Evolutionary conservation across 257 asterid species (phyloP), one percentile per base, ranked within the genome.

Genomic region (Solanum tacnaense): DNA sequence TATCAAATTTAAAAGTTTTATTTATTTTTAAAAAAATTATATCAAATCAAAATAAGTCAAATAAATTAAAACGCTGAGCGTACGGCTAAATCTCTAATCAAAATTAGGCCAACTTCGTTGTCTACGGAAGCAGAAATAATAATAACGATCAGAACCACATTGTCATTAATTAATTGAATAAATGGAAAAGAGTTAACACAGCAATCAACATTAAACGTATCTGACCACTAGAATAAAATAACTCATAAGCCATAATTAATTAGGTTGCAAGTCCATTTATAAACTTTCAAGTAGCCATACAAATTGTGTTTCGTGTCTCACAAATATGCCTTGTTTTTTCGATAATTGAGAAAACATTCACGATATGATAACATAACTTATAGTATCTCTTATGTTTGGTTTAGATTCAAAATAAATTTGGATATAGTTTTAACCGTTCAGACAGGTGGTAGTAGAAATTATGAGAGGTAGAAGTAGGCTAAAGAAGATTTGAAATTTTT

Each of bases 31-130:
- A 8, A 60, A 21, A 21, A 8, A 8, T 21, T 4, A 4, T 23
- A 3, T 62, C 3, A 62, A 60, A 60, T 23, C 0, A 23, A 9
- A 62, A 62, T 62, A 62, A 9, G 0, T 4, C 31, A 23, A n/a
- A 62, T 0, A n/a, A 62, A 62, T n/a, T 38, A 6, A n/a, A 58
- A 58, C 12, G 25, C 1, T 0, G 4, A 16, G 7, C 1, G 3
- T 49, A 2, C 9, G 0, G 23, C 62, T 52, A 52, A 16, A 75
- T 4, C 5, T n/a, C 36, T n/a, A 76, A n/a, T 12, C 52, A 76
- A 39, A 38, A 36, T 21, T 39, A 23, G 60, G 35, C 60, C 23
- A 23, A 39, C 32, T 41, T 41, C 36, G n/a, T 78, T 78, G 84
- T 78, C 84, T 78, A 25, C 27, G 4, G 9, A 44, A n/a, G 4